Conservation (phyloP, 179 eudicot species). For the Monotropa hypopitys region DNA sequence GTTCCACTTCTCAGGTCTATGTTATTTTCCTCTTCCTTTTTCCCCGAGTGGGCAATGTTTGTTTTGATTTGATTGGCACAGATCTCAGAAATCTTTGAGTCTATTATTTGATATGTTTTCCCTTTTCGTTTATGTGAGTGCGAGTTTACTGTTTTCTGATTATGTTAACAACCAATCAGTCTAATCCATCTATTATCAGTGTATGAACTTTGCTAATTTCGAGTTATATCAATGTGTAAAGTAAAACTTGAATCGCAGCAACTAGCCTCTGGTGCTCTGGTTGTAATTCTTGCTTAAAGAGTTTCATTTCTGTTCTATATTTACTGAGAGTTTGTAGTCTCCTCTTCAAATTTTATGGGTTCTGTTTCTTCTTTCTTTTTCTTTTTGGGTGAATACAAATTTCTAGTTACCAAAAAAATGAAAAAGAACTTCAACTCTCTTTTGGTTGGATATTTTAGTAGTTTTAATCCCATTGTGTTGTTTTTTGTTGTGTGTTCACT, state of each 20-base stretch:
- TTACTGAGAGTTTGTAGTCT: slow-evolving; percentile 1
- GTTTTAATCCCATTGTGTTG: not conserved
- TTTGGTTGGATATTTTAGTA: not conserved
- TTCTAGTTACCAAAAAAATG: not conserved
- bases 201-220: not conserved
- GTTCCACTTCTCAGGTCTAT: not conserved
- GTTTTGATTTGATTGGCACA: not conserved
- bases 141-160: not conserved
- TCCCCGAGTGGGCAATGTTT: not conserved
- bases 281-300: not conserved
- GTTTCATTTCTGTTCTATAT: not conserved
- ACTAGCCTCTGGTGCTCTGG: not conserved
- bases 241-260: not conserved
- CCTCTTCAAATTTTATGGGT: not conserved
- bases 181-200: not conserved
- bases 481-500: not conserved
- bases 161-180: not conserved
- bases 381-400: not conserved
- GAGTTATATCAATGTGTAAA: not conserved
- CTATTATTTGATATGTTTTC: not conserved
- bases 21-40: not conserved
- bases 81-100: not conserved
- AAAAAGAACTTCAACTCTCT: not conserved
- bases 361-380: not conserved
- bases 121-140: not conserved